Base-by-base conservation (phyloP, 208 protist genomes). In the Lotmaria passim region DNA sequence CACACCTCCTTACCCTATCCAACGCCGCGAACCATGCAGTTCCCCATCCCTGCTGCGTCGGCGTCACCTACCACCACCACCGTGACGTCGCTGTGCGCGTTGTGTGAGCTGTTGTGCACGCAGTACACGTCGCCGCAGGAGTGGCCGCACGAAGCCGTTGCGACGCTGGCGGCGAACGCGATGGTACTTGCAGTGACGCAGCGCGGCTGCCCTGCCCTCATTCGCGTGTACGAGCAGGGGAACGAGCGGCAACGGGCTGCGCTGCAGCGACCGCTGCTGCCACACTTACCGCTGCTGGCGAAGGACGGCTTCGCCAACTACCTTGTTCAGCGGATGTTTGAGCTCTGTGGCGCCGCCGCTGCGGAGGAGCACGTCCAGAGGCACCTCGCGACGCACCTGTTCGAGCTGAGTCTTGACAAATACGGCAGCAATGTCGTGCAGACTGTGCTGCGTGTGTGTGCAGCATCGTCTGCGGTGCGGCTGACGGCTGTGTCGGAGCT, bases 381-480 rank as follows among this genome's bases (percentile, higher is more conserved):
- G 47, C 47, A 52, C 47, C 47, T 52, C 7, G 6, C 7, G 3
- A 23, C 23, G 7, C 47, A 52, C 47, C 47, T 52, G 7, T 3
- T 31, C 7, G 24, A 31, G 24, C 24, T 52, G 6, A 52, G 47
- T 23, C 6, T 24, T 8, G 17, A 31, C 47, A 52, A 31, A 23
- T 31, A 52, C 24, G 24, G 47, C 47, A 52, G 47, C 47, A 52
- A 52, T 31, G 47, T 52, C 23, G 47, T 52, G 47, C 47, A 52
- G 47, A 31, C 47, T 14, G 47, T 52, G 23, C 47, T 52, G 47
- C 47, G 12, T 31, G 47, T 52, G 47, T 52, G 47, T 23, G 47
- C 6, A 6, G 47, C 23, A 6, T 52, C 47, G 17, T 8, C 7
- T 52, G 47, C 47, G 47, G 47, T 52, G 47, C 47, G 47, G 5